Evolutionary conservation across 495 filamentous ascomycete species (phyloP).

Genomic region (Staphylotrichum longicolle): DNA sequence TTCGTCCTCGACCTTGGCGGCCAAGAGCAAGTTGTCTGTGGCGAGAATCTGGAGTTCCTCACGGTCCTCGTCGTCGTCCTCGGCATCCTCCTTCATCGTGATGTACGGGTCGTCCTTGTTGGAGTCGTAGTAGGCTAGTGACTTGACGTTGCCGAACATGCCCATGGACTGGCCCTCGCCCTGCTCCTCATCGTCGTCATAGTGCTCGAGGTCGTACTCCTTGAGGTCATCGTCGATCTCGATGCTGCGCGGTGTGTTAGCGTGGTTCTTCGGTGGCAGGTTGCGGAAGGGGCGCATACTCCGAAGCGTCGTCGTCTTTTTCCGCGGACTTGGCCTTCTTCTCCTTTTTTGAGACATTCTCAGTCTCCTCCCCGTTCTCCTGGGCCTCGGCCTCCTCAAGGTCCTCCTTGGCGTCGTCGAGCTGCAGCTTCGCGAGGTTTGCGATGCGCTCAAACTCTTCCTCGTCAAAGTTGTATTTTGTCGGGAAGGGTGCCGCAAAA

Average conservation of each 20-base stretch:
- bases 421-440: conserved; percentile 79
- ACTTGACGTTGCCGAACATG: conserved; percentile 94
- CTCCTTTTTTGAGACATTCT: conserved; percentile 20
- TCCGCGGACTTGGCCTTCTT: conserved; percentile 9
- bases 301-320: conserved; percentile 33
- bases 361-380: conserved; percentile 24
- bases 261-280: background rate
- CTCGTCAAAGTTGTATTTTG: conserved; percentile 88
- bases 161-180: conserved; percentile 65
- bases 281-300: conserved; percentile 31
- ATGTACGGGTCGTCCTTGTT: conserved; percentile 96
- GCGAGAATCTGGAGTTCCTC: conserved; percentile 92
- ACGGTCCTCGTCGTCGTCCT: conserved; percentile 80
- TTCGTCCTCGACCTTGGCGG: conserved; percentile 93
- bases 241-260: conserved; percentile 31
- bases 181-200: conserved; percentile 70
- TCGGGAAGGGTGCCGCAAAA: conserved; percentile 86
- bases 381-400: conserved; percentile 71
- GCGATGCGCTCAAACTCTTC: conserved; percentile 90
- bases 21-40: conserved; percentile 87
- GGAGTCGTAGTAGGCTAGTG: conserved; percentile 86
- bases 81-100: conserved; percentile 65
- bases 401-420: conserved; percentile 89
- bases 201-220: conserved; percentile 94
- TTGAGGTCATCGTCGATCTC: conserved; percentile 75